Percentiles rank a stretch among this genome's conserved stretches.
Conservation (phyloP, 495 filamentous ascomycete species). For the Hamigera avellanea region DNA sequence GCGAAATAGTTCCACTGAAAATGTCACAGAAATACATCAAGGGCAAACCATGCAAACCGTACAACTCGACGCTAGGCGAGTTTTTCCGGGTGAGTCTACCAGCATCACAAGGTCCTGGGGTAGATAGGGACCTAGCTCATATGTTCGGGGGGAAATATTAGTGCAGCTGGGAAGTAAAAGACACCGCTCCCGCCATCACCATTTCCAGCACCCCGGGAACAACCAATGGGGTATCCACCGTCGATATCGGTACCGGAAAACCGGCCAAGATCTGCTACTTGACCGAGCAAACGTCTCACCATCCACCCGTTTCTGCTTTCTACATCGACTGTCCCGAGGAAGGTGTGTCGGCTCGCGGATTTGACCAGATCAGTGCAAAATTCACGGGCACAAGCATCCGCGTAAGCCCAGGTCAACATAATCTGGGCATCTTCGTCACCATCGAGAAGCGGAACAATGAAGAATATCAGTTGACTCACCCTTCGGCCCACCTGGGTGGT, state of each 20-base stretch:
- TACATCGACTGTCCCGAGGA: constrained; percentile 88
- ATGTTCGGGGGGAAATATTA: constrained; percentile 17
- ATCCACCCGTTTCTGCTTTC: constrained; percentile 95
- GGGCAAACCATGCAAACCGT: constrained; percentile 96
- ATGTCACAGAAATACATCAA: constrained; percentile 78
- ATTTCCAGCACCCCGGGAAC: constrained; percentile 21
- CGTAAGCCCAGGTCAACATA: constrained; percentile 84
- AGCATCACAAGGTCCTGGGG: not conserved
- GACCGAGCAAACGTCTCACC: constrained; percentile 97
- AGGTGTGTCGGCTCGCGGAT: constrained; percentile 78
- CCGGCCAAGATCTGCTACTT: constrained; percentile 75
- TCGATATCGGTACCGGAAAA: constrained; percentile 31
- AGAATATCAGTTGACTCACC: constrained; percentile 90
- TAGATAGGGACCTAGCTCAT: constrained; percentile 2
- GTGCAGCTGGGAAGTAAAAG: constrained; percentile 90
- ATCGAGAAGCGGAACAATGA: constrained; percentile 71
- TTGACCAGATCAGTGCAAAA: constrained; percentile 92
- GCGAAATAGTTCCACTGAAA: constrained; percentile 6
- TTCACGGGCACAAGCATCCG: constrained; percentile 93
- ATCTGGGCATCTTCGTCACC: constrained; percentile 90
- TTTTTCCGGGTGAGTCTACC: constrained; percentile 69
- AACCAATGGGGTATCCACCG: constrained; percentile 24
- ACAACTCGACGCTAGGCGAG: constrained; percentile 94
- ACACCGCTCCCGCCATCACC: constrained; percentile 40
- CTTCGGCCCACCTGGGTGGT: constrained; percentile 83